Base-by-base conservation (phyloP, 2,329 filamentous ascomycete genomes). In the Diplodia scrobiculata region DNA sequence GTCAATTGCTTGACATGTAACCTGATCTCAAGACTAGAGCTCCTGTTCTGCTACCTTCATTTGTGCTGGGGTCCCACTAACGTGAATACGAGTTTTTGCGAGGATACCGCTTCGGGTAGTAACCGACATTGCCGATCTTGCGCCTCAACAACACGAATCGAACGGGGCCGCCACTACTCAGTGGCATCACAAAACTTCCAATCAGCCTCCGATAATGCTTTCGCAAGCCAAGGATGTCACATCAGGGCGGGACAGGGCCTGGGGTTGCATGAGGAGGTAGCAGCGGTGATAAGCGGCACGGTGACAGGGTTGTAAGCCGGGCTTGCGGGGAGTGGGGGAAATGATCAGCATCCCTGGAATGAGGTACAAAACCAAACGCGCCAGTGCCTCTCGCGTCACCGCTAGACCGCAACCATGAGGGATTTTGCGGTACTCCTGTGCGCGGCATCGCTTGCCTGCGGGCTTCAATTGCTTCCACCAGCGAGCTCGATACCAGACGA, bases 381-480 rank as follows among this genome's bases (percentile, higher is more conserved):
- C 14, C n/a, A 17, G 7, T 10, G n/a, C 17, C 10, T 47, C 11
- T 29, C 38, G 21, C 45, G 6, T 62, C 58, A 36, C 45, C 27
- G 41, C 45, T 29, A 36, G 27, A 25, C 7, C 21, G 34, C 27
- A 27, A 19, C 29, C 41, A 62, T 62, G 58, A 62, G n/a, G 25
- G 6, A 10, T 3, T 13, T 45, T n/a, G n/a, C 11, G 9, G 11
- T 54, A 21, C 62, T 64, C 48, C 62, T 55, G 13, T 38, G 38
- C 17, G 27, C 21, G 2, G 47, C 19, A 10, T 27, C 41, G 45
- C 41, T 69, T 50, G 75, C 69, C 21, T 70, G 72, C 32, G 78
- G 76, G 17, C 67, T 80, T 50, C 78, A 81, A 67, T 72, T 72
- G 48, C 73, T 81, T 7, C 79, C 79, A 14, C 79, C 79, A 0